Evolutionary conservation across 257 asterid genomes (phyloP).

Genomic region (Ligustrum vulgare): DNA sequence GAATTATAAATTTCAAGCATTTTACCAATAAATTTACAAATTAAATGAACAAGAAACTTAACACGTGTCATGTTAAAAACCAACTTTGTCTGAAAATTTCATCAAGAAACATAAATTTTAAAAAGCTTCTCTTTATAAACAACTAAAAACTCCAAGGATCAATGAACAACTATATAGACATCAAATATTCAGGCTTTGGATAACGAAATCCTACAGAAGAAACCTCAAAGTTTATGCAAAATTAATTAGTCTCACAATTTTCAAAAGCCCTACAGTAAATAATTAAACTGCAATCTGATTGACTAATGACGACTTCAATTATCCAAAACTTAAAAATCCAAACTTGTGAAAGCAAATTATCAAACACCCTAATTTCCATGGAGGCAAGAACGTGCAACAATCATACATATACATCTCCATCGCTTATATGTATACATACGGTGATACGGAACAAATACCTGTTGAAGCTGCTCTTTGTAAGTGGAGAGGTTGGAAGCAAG

Average conservation of each 20-base stretch:
- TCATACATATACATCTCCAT: background rate
- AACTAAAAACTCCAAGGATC: background rate
- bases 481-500: constrained; percentile 84
- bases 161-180: background rate
- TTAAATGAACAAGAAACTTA: background rate
- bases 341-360: background rate
- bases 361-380: background rate
- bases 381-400: background rate
- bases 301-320: background rate
- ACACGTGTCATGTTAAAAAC: background rate
- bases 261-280: background rate
- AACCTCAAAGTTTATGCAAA: background rate
- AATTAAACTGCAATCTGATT: background rate
- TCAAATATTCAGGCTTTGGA: background rate
- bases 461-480: constrained; percentile 86
- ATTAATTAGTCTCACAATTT: background rate
- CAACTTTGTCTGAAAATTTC: background rate
- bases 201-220: background rate
- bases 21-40: background rate
- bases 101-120: background rate
- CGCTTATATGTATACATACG: background rate
- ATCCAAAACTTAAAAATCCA: background rate
- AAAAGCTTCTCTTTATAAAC: background rate
- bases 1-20: background rate
- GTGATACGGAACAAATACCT: constrained; percentile 45